phyloP scores from a whole-genome alignment of 176 grass and related monocot species.

The Oryza glaberrima region DNA sequence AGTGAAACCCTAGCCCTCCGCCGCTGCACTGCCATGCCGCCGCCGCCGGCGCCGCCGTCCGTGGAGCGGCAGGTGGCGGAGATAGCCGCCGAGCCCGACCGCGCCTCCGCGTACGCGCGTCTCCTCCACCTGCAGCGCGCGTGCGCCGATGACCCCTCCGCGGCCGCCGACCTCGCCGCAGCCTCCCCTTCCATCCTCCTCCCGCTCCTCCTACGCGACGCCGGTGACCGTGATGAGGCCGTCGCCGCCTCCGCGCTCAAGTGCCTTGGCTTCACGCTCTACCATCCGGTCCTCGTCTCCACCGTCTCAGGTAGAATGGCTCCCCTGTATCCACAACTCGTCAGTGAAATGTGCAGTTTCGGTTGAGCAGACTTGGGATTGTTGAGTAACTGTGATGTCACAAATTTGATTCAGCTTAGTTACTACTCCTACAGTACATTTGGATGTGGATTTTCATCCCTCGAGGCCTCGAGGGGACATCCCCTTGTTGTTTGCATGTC shows the following conservation, averaged over 20 bases:
- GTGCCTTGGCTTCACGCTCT: constrained; percentile 82
- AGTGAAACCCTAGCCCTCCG: constrained; percentile 42
- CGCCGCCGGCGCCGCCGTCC: constrained; percentile 38
- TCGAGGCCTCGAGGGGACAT: too few species aligned
- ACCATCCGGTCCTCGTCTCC: constrained; percentile 71
- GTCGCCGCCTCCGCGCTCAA: constrained; percentile 62
- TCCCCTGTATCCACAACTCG: not conserved
- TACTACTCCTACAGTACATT: not conserved
- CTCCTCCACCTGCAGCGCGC: constrained; percentile 62
- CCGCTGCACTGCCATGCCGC: constrained; percentile 3
- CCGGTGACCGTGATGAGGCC: constrained; percentile 42
- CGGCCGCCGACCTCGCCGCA: constrained; percentile 58
- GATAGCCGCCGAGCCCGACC: constrained; percentile 51
- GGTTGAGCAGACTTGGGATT: not conserved
- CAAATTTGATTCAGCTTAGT: not conserved
- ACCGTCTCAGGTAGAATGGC: constrained; percentile 49
- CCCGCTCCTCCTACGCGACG: constrained; percentile 58
- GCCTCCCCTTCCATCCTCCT: constrained; percentile 47
- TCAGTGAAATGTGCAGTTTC: not conserved
- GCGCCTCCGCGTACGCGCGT: constrained; percentile 51
- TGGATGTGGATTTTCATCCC: too few species aligned
- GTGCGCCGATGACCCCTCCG: constrained; percentile 57
- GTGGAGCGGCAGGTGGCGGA: constrained; percentile 53
- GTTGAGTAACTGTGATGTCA: not conserved
- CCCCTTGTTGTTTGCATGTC: too few species aligned